Base-by-base conservation (phyloP, 78 protist species). In the Polysphondylium violaceum region DNA sequence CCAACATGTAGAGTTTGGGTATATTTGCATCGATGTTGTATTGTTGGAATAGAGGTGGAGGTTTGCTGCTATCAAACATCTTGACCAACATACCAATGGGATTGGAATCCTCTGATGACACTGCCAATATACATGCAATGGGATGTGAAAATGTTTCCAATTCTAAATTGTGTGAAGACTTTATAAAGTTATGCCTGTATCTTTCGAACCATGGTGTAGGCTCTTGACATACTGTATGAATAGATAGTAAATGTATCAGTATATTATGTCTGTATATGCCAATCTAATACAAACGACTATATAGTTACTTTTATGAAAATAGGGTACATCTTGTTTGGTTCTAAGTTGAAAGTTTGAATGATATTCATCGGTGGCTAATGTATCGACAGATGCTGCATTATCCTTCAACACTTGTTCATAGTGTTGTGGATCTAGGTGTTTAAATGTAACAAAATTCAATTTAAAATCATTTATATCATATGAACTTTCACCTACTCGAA, bases 141-240 rank as follows among this genome's bases (percentile, higher is more conserved):
- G 91, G 91, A 83, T 83, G 91, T 21, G 91, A n/a, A 43, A 83
- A 83, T 59, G 91, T 83, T 56, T 83, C 91, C 5, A 69, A 16
- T 23, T 83, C 91, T 43, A 60, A 43, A 43, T 47, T 47, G 44
- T 83, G 77, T 44, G 44, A 69, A 59, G 91, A 51, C 40, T 59
- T 67, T 44, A 83, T 56, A 56, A 68, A 83, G 12, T 69, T 23
- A 69, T 83, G 73, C 59, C 91, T 51, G 43, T 83, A 83, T 44
- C 58, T 83, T 43, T 83, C 91, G 43, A 59, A 83, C 91, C 91
- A 83, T 40, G 91, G 91, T 83, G 91, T 83, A 35, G 91, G 91
- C 41, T 83, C 91, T 44, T n/a, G 73, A 58, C 91, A 83, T 29
- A 83, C 91, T 83, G 40, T n/a, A 27, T 6, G 4, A 23, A 47